phyloP scores from a whole-genome alignment of 305 asterid genomes.

The Withania somnifera region DNA sequence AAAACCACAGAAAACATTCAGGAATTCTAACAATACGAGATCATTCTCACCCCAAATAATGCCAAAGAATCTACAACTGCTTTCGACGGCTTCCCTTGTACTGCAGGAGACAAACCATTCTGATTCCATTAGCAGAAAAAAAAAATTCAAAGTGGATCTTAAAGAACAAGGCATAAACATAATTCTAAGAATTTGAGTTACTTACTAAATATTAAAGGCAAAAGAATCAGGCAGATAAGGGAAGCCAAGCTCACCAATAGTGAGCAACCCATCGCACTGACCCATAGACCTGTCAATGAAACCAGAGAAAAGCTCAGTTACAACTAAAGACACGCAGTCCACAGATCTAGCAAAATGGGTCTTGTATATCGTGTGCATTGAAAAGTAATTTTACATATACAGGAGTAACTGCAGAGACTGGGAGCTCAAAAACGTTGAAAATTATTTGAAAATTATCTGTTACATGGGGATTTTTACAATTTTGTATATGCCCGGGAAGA shows the following conservation, averaged over 20 bases:
- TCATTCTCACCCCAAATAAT: slow-evolving; percentile 77
- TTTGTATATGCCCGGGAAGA: neutral
- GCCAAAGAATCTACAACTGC: slow-evolving; percentile 80
- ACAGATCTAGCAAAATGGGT: neutral
- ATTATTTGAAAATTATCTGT: neutral
- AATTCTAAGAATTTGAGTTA: slow-evolving; percentile 12
- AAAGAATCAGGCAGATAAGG: slow-evolving; percentile 78
- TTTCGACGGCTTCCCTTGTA: slow-evolving; percentile 86
- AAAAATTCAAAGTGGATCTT: neutral
- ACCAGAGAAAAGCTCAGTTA: slow-evolving; percentile 2
- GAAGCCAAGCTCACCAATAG: slow-evolving; percentile 98
- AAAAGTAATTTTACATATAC: neutral
- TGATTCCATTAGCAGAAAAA: slow-evolving; percentile 2
- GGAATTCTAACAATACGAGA: neutral
- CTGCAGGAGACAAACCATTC: slow-evolving; percentile 39
- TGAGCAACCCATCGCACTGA: slow-evolving; percentile 89
- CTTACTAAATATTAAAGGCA: slow-evolving; percentile 81
- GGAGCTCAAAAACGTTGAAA: neutral
- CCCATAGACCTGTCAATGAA: slow-evolving; percentile 66
- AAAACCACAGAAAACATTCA: neutral
- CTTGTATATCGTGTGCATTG: neutral
- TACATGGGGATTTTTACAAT: neutral
- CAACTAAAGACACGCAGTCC: neutral
- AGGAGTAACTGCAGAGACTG: neutral
- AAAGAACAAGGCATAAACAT: slow-evolving; percentile 6